phyloP scores from a whole-genome alignment of 2,329 filamentous ascomycete species.

The Venturia nashicola region DNA sequence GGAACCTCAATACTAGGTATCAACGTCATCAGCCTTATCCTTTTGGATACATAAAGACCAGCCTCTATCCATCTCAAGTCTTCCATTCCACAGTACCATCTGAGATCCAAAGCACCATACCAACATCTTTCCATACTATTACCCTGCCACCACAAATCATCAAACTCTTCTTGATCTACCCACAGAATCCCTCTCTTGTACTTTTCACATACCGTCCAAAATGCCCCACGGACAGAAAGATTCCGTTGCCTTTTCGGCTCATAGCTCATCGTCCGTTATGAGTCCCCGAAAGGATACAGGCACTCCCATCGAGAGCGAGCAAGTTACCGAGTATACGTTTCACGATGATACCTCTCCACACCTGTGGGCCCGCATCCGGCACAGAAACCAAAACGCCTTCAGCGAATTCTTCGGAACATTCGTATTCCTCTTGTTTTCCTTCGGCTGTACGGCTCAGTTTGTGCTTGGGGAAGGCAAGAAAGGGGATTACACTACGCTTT shows the following conservation, averaged over 20 bases:
- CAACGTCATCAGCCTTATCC: neutral
- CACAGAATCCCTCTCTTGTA: neutral
- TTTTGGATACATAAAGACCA: neutral
- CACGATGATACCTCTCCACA: neutral
- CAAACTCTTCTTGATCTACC: neutral
- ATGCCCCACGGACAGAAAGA: neutral
- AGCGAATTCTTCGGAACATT: constrained; percentile 9
- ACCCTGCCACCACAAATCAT: neutral
- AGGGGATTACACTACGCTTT: constrained; percentile 4
- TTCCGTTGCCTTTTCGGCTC: neutral
- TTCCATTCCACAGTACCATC: neutral
- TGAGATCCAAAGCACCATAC: neutral
- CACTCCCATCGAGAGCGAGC: too few relatives aligned
- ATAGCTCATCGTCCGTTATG: neutral
- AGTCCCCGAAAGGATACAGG: neutral
- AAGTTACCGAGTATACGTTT: too few relatives aligned
- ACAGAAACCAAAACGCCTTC: constrained; percentile 7
- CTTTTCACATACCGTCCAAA: neutral
- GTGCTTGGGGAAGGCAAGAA: constrained; percentile 3
- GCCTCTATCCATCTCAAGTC: neutral
- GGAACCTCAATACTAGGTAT: neutral
- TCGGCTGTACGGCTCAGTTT: constrained; percentile 2
- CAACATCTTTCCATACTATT: neutral
- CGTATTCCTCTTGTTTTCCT: constrained; percentile 7
- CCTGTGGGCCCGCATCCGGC: neutral